Conservation (phyloP, 164 flowering plant genomes). For the Umbellularia californica region DNA sequence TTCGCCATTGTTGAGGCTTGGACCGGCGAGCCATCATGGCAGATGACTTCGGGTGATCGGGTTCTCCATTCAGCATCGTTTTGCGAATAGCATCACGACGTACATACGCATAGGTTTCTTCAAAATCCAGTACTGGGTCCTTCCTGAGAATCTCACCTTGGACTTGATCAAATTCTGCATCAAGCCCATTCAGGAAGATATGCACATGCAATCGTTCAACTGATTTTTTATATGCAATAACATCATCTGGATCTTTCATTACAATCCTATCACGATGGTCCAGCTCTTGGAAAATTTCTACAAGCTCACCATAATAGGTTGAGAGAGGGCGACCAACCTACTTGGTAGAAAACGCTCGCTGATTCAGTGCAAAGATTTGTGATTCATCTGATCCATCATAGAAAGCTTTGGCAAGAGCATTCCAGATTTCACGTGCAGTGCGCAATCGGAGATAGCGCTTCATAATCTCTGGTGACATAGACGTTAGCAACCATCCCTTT, state of each 20-base stretch:
- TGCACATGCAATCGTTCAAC: not conserved
- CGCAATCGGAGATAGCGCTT: not conserved
- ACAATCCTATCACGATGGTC: constrained; percentile 7
- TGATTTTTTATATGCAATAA: not conserved
- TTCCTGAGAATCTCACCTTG: too few relatives aligned
- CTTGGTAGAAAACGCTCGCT: constrained; percentile 2
- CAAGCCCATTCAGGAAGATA: too few relatives aligned
- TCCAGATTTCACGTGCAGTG: constrained; percentile 4
- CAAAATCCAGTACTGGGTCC: too few relatives aligned
- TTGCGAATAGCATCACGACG: too few relatives aligned
- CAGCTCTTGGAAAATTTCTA: constrained; percentile 14
- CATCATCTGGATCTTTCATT: not conserved
- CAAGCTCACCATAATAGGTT: constrained; percentile 15
- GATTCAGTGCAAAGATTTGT: constrained; percentile 9
- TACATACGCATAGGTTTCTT: too few relatives aligned
- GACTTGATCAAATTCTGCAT: too few relatives aligned
- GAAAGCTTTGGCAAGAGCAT: constrained; percentile 14
- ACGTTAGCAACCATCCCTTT: too few relatives aligned
- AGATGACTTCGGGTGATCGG: too few relatives aligned
- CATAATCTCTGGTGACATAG: too few relatives aligned
- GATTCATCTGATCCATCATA: constrained; percentile 14
- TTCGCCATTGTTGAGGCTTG: too few relatives aligned
- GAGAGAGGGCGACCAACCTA: not conserved
- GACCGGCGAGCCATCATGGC: too few relatives aligned
- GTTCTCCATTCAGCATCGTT: too few relatives aligned